A percentile compares a stretch with the other conserved stretches of the same genome.
These are phyloP conservation scores for Xerophyta viscosa DNA, from an alignment of 106 monocot genomes.

Conservation along the genomic window DNA sequence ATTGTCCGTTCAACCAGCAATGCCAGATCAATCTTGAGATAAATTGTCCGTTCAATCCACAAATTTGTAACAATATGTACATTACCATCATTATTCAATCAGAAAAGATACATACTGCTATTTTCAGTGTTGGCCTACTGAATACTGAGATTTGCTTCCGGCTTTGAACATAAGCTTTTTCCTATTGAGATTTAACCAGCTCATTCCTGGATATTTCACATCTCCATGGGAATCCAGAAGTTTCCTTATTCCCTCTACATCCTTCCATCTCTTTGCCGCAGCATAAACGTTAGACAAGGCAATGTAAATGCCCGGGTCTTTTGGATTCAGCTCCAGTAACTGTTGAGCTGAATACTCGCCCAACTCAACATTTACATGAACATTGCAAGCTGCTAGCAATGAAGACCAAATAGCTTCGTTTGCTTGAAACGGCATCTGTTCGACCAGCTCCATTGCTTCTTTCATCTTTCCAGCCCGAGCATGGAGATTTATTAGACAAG, in stretches of 20 bases:
- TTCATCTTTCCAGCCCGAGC: conserved; percentile 28
- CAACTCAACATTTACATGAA: conserved; percentile 21
- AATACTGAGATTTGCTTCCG: too few species aligned
- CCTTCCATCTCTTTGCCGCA: conserved; percentile 31
- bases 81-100: too few species aligned
- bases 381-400: conserved; percentile 6
- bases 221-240: conserved; percentile 22
- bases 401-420: conserved; percentile 43
- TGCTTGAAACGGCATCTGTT: conserved; percentile 37
- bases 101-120: too few species aligned
- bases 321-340: conserved; percentile 32
- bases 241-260: conserved; percentile 19
- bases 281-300: conserved; percentile 42
- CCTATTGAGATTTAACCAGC: conserved; percentile 20
- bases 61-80: too few species aligned
- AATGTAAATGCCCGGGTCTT: conserved; percentile 28
- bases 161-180: conserved; percentile 11
- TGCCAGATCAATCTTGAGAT: too few species aligned
- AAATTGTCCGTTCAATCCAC: too few species aligned
- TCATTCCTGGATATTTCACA: conserved; percentile 13
- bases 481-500: conserved; percentile 38
- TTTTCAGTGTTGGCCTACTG: too few species aligned
- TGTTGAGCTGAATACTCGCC: conserved; percentile 20
- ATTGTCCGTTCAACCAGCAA: too few species aligned
- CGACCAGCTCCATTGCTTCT: conserved; percentile 25